phyloP scores from a whole-genome alignment of 495 filamentous ascomycete genomes.

The Xylaria cubensis region DNA sequence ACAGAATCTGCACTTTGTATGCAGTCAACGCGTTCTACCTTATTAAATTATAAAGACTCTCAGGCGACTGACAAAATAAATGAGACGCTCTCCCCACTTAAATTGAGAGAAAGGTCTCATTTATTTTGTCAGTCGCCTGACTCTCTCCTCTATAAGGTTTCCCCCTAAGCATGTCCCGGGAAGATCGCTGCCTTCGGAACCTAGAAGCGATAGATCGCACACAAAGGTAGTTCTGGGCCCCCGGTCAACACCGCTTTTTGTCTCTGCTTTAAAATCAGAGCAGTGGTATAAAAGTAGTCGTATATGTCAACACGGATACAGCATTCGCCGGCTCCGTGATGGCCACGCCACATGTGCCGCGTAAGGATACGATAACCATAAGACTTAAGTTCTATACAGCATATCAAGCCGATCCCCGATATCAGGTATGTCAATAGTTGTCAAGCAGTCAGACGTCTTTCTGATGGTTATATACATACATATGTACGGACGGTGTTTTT shows the following conservation, averaged over 20 bases:
- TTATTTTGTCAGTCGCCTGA: too few species aligned
- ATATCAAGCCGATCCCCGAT: background rate
- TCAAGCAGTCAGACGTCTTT: background rate
- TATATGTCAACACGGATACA: background rate
- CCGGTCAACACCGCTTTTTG: background rate
- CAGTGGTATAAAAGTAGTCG: background rate
- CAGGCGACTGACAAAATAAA: too few species aligned
- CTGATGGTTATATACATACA: background rate
- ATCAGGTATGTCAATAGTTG: background rate
- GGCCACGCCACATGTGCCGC: background rate
- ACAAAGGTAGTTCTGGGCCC: background rate
- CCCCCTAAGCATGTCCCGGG: slow-evolving; percentile 2
- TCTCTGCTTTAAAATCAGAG: background rate
- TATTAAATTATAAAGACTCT: background rate
- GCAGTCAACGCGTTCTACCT: slow-evolving; percentile 11
- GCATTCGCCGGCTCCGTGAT: slow-evolving; percentile 2
- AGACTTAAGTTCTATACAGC: background rate
- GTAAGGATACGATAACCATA: background rate
- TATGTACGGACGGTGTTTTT: background rate
- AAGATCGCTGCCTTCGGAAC: slow-evolving; percentile 13
- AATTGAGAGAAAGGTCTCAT: too few species aligned
- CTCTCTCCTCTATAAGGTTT: slow-evolving; percentile 15
- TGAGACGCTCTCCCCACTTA: too few species aligned
- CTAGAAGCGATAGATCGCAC: slow-evolving; percentile 6
- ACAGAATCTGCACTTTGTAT: slow-evolving; percentile 8